Conservation (phyloP, 768 basidiomycete genomes). For the Pleurotus platypus region DNA sequence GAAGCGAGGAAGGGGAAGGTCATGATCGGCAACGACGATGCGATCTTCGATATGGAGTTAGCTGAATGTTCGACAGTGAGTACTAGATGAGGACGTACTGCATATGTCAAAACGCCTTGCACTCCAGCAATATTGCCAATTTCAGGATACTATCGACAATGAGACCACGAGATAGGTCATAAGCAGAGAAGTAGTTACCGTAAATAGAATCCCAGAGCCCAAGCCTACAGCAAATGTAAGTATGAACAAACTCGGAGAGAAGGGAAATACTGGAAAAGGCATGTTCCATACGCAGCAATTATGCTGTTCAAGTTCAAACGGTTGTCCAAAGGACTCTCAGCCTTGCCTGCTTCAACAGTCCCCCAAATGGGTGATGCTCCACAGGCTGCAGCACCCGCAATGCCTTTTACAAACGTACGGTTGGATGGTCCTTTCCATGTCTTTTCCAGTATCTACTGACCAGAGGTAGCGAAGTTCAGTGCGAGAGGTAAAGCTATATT, state of each 20-base stretch:
- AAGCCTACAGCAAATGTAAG: background rate
- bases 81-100: background rate
- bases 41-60: background rate
- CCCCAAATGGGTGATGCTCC: background rate
- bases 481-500: slow-evolving; percentile 3
- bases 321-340: slow-evolving; percentile 9
- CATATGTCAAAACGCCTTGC: slow-evolving; percentile 3
- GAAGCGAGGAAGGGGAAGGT: slow-evolving; percentile 8
- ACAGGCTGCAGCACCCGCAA: slow-evolving; percentile 7
- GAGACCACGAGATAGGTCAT: background rate
- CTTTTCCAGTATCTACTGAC: slow-evolving; percentile 7
- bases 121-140: slow-evolving; percentile 6
- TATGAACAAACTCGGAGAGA: background rate
- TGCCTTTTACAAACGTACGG: slow-evolving; percentile 8
- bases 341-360: background rate
- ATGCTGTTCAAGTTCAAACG: slow-evolving; percentile 10
- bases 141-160: slow-evolving; percentile 1
- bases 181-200: background rate
- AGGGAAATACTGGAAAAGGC: slow-evolving; percentile 6
- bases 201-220: slow-evolving; percentile 6
- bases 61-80: background rate
- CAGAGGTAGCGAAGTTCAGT: slow-evolving; percentile 7
- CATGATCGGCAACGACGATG: slow-evolving; percentile 5
- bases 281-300: slow-evolving; percentile 10
- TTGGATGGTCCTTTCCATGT: background rate